Percentiles rank a stretch among this genome's conserved stretches.
Conservation (phyloP, 768 basidiomycete species). For the Hemileccinum rubropunctum region DNA sequence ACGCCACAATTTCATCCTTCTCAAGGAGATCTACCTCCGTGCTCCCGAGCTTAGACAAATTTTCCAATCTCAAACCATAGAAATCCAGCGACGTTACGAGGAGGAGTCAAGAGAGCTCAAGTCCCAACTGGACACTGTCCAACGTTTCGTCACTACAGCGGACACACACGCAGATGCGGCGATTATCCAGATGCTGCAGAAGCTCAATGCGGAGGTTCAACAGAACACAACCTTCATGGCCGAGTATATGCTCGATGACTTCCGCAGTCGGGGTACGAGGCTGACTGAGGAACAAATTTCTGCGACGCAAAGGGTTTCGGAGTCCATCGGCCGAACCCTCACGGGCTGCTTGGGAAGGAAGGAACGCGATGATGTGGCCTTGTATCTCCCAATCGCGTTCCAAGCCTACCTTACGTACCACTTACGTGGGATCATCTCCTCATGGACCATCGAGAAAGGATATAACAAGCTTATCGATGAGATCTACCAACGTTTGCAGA, state of each 20-base stretch:
- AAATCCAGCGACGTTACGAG: conserved; percentile 4
- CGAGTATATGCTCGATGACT: neutral
- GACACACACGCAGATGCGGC: conserved; percentile 1
- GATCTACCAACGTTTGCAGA: conserved; percentile 1
- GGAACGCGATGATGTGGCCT: neutral
- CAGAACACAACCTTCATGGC: neutral
- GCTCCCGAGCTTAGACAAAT: conserved; percentile 10
- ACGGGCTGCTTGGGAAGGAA: neutral
- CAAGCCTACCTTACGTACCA: conserved; percentile 1
- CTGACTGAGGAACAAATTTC: neutral
- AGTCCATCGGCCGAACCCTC: neutral
- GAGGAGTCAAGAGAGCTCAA: too few species aligned
- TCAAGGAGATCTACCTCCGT: conserved; percentile 8
- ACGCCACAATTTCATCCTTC: neutral
- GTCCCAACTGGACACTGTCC: neutral
- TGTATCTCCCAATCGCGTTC: conserved; percentile 11
- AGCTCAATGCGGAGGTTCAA: conserved; percentile 5
- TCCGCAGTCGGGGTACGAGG: neutral
- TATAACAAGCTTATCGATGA: neutral
- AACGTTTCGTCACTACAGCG: neutral
- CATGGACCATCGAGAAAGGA: conserved; percentile 6
- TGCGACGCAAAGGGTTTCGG: neutral
- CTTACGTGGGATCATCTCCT: neutral
- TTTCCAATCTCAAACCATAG: conserved; percentile 10
- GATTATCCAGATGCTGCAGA: conserved; percentile 1